Base-by-base conservation (phyloP, 1,139 yeast genomes). In the Casaregolazyma suthepensis region DNA sequence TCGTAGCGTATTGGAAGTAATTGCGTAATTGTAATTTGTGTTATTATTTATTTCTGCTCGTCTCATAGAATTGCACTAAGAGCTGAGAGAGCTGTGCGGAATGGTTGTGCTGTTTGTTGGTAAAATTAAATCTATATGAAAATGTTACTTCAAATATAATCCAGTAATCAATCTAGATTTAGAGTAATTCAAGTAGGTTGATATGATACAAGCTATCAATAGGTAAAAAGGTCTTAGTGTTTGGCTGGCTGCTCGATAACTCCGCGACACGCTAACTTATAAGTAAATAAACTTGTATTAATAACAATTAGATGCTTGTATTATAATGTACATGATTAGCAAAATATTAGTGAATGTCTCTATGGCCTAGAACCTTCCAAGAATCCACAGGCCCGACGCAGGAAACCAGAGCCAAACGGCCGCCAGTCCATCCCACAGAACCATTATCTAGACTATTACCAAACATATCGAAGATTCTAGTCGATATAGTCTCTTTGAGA, bases 361-460 rank as follows among this genome's bases (percentile, higher is more conserved):
- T 56, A 46, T 59, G 73, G 0, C 93, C 94, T 57, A 87, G 71
- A 1, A 78, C 79, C 45, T 78, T 71, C 96, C 96, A 87, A 55
- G 84, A 82, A 49, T 74, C 77, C 1, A 85, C 85, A 7, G 84
- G 87, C 0, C 95, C 95, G 61, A 84, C 90, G 64, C 93, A 85
- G 12, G 75, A 72, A 4, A 87, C 89, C 51, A 87, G 75, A 59
- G 84, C 80, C 61, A 87, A 73, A 1, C 83, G 80, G 0, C 94
- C 93, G 9, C 83, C 83, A 50, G 76, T 77, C 89, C 89, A 84
- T 42, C 74, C 78, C 3, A 67, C 59, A 15, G 70, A 71, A 7
- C 70, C 60, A n/a, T 65, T 63, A 3, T 67, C 68, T 55, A 78
- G 73, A 31, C 74, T 76, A 1, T 80, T 73, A 49, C 83, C 83